Conservation (phyloP, 352 stramenopile species). For the Phytophthora podocarpi region DNA sequence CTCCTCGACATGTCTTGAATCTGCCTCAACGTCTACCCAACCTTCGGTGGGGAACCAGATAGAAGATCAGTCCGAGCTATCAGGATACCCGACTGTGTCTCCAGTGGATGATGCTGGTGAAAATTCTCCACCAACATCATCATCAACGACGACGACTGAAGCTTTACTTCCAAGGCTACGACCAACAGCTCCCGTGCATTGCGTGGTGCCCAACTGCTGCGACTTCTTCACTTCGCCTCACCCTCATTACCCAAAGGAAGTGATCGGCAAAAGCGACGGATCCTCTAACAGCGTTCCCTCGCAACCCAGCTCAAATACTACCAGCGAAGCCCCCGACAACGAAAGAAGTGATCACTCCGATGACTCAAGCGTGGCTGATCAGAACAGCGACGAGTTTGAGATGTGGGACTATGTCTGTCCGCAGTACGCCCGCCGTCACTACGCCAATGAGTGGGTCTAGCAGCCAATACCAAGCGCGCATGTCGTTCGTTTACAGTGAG, state of each 20-base stretch:
- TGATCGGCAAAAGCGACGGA: conserved; percentile 24
- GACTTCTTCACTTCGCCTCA: conserved; percentile 41
- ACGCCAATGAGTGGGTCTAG: conserved; percentile 59
- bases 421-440: conserved; percentile 40
- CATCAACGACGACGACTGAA: neutral
- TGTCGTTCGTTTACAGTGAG: conserved; percentile 22
- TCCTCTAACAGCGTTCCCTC: neutral
- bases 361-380: neutral
- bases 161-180: conserved; percentile 26
- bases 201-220: conserved; percentile 40
- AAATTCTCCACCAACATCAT: conserved; percentile 12
- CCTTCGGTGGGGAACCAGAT: conserved; percentile 16
- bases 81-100: neutral
- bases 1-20: conserved; percentile 6
- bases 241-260: conserved; percentile 39
- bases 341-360: neutral
- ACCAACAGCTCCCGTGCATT: conserved; percentile 16
- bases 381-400: conserved; percentile 42
- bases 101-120: neutral
- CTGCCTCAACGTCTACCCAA: conserved; percentile 1
- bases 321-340: conserved; percentile 10
- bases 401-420: conserved; percentile 69
- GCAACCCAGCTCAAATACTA: conserved; percentile 3
- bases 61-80: conserved; percentile 9
- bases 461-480: conserved; percentile 3